phyloP scores from a whole-genome alignment of 345 rosid species.

The Murraya paniculata region DNA sequence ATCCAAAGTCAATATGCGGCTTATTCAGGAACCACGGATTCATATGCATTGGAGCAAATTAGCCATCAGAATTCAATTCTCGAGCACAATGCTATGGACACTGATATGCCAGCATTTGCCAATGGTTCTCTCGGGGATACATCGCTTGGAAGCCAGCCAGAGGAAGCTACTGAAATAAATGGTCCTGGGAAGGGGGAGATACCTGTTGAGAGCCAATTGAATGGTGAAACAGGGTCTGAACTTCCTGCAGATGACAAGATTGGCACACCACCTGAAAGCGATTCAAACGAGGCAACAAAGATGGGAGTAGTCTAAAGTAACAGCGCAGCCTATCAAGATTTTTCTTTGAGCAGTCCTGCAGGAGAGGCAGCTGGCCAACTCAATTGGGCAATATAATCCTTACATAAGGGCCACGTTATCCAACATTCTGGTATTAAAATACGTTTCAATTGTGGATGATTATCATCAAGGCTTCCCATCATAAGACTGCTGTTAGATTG shows the following conservation, averaged over 20 bases:
- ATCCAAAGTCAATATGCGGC: constrained; percentile 33
- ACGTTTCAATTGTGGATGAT: too few relatives aligned
- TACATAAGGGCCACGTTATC: too few relatives aligned
- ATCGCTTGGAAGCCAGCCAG: constrained; percentile 18
- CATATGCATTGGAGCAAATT: background rate
- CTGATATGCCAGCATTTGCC: constrained; percentile 29
- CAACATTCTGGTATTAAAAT: too few relatives aligned
- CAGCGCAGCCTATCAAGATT: background rate
- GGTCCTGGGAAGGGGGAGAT: constrained; percentile 28
- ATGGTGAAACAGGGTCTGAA: constrained; percentile 23
- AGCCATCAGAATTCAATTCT: constrained; percentile 15
- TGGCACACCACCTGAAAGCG: constrained; percentile 19
- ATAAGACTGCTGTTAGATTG: too few relatives aligned
- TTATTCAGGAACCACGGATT: constrained; percentile 20
- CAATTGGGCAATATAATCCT: background rate
- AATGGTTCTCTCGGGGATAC: constrained; percentile 26
- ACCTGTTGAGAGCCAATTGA: constrained; percentile 8
- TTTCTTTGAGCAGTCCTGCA: background rate
- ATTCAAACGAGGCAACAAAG: constrained; percentile 20
- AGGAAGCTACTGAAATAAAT: constrained; percentile 32
- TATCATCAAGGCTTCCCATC: too few relatives aligned
- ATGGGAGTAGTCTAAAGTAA: constrained; percentile 14
- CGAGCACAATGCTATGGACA: constrained; percentile 28
- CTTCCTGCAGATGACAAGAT: constrained; percentile 13
- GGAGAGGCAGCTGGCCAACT: background rate